phyloP scores from a whole-genome alignment of 108 stramenopile species.

The Pseudonitzschia multistriata region DNA sequence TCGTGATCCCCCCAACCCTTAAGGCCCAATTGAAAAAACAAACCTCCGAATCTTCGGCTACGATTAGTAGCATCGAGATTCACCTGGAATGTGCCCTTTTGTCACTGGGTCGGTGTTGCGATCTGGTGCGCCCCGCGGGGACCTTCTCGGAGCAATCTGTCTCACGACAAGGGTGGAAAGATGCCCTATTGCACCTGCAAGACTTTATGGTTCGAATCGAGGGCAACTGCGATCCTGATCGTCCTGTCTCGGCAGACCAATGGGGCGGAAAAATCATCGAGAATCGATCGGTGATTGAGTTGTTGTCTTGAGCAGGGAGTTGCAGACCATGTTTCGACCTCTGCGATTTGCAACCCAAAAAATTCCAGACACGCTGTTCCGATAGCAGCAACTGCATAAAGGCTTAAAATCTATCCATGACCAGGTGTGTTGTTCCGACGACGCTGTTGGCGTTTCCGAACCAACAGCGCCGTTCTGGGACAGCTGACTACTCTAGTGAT shows the following conservation, averaged over 20 bases:
- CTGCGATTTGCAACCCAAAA: no score
- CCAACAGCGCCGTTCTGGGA: no score
- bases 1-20: constrained; percentile 28
- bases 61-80: constrained; percentile 51
- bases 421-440: no score
- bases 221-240: constrained; percentile 72
- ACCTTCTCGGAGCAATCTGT: constrained; percentile 51
- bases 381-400: no score
- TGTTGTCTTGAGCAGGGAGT: not conserved
- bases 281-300: constrained; percentile 6
- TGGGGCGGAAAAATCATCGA: constrained; percentile 47
- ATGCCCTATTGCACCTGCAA: constrained; percentile 55
- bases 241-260: constrained; percentile 50
- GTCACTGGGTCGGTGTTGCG: constrained; percentile 68
- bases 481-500: no score
- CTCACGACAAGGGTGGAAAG: constrained; percentile 54
- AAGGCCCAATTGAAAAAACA: constrained; percentile 34
- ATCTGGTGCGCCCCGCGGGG: constrained; percentile 78
- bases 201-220: constrained; percentile 60
- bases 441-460: no score
- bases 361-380: no score
- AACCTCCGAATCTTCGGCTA: constrained; percentile 25
- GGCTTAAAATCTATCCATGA: no score
- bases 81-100: constrained; percentile 72
- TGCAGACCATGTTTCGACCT: no score